Conservation (phyloP, 1,139 yeast genomes). For the Suhomyces wounanorum region DNA sequence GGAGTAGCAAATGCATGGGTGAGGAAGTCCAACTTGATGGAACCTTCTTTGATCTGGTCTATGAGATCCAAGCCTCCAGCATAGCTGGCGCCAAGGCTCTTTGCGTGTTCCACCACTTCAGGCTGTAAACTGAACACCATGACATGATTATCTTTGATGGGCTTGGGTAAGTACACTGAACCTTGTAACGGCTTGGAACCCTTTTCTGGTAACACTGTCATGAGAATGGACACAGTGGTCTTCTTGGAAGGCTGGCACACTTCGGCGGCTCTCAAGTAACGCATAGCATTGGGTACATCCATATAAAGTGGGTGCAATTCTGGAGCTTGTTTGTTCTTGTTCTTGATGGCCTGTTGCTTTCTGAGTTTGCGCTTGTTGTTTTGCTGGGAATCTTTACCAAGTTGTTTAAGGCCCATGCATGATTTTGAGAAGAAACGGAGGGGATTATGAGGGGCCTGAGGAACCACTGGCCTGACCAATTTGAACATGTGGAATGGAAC, state of each 20-base stretch:
- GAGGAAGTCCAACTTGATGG: conserved; percentile 52
- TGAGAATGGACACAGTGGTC: conserved; percentile 67
- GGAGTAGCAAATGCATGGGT: conserved; percentile 87
- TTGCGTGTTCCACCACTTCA: conserved; percentile 54
- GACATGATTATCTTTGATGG: conserved; percentile 64
- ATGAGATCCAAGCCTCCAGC: conserved; percentile 78
- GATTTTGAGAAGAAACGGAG: conserved; percentile 15
- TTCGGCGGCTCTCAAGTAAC: conserved; percentile 83
- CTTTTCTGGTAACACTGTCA: conserved; percentile 72
- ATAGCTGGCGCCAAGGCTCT: conserved; percentile 55
- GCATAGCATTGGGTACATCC: conserved; percentile 72
- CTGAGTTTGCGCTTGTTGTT: conserved; percentile 27
- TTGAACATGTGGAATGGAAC: conserved; percentile 3
- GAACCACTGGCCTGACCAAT: conserved; percentile 8
- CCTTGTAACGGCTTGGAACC: conserved; percentile 81
- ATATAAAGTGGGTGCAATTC: conserved; percentile 61
- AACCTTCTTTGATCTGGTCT: conserved; percentile 60
- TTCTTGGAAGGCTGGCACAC: conserved; percentile 76
- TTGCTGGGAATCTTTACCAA: conserved; percentile 15
- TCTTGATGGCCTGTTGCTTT: conserved; percentile 37
- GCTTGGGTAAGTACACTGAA: conserved; percentile 72
- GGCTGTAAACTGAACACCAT: conserved; percentile 68
- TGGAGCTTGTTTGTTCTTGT: conserved; percentile 50
- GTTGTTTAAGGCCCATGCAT: conserved; percentile 11
- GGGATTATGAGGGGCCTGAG: conserved; percentile 4